Percentiles rank a stretch among this genome's conserved stretches.
phyloP scores from a whole-genome alignment of 2,329 filamentous ascomycete species.

The Trichoderma oligosporum region DNA sequence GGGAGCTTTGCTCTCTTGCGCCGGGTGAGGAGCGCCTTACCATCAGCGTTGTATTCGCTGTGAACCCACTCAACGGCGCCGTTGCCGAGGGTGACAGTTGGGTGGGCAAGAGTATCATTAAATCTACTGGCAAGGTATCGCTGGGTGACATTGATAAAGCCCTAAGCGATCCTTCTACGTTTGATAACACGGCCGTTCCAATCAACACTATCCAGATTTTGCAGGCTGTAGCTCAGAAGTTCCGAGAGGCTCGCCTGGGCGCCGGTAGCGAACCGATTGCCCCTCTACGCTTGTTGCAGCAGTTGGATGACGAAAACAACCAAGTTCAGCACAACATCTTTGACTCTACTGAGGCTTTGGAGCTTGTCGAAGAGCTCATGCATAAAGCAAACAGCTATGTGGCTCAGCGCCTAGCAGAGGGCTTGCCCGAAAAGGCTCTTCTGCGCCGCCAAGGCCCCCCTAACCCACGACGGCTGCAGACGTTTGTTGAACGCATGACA shows the following conservation, averaged over 20 bases:
- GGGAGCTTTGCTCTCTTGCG: constrained; percentile 81
- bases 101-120: constrained; percentile 91
- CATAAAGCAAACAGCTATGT: constrained; percentile 90
- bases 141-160: constrained; percentile 84
- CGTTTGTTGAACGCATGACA: constrained; percentile 89
- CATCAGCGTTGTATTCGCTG: constrained; percentile 88
- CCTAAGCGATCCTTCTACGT: constrained; percentile 59
- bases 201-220: constrained; percentile 77
- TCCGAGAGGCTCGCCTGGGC: constrained; percentile 82
- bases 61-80: constrained; percentile 73
- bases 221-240: constrained; percentile 79
- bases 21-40: constrained; percentile 88
- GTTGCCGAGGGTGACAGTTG: constrained; percentile 84
- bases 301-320: constrained; percentile 96
- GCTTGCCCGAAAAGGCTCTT: constrained; percentile 85
- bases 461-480: constrained; percentile 82
- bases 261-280: constrained; percentile 76
- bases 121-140: constrained; percentile 80
- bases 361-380: constrained; percentile 91
- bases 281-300: constrained; percentile 82
- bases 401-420: constrained; percentile 74
- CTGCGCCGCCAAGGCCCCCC: constrained; percentile 82
- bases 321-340: constrained; percentile 97
- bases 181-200: constrained; percentile 62
- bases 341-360: constrained; percentile 80